These are phyloP conservation scores for Trypanosoma theileri DNA, from an alignment of 208 protist genomes.

Conservation along the genomic window DNA sequence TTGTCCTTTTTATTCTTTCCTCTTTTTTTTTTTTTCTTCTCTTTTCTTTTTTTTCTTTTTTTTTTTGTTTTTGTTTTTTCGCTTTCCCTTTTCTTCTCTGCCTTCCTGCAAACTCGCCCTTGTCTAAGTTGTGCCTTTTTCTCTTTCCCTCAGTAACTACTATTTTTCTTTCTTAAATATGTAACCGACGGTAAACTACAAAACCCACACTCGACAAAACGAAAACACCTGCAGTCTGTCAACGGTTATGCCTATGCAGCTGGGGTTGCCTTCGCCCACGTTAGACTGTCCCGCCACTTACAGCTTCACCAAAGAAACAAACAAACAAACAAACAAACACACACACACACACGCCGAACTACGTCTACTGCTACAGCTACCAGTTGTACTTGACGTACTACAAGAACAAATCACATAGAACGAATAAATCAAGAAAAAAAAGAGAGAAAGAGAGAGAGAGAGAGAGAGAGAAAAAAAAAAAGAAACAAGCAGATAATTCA, in stretches of 20 bases:
- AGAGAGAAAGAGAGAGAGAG: not conserved
- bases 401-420: not conserved
- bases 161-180: not conserved
- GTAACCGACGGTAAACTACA: too few relatives aligned
- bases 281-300: too few relatives aligned
- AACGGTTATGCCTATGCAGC: not conserved
- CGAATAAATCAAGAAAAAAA: conserved; percentile 2
- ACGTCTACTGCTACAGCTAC: conserved; percentile 24
- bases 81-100: not conserved
- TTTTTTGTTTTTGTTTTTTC: not conserved
- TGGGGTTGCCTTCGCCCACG: not conserved
- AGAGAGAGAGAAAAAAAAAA: conserved; percentile 1
- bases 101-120: not conserved
- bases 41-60: not conserved
- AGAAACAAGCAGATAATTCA: not conserved
- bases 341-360: conserved; percentile 3
- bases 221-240: not conserved
- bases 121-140: not conserved
- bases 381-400: conserved; percentile 24
- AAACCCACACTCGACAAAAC: too few relatives aligned
- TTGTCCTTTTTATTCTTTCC: not conserved
- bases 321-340: conserved; percentile 3
- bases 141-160: not conserved
- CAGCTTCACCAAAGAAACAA: not conserved
- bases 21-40: conserved; percentile 4